A percentile compares a stretch with the other conserved stretches of the same genome.
Conservation (phyloP, 1,284 basidiomycete genomes). For the Nidula niveotomentosa region DNA sequence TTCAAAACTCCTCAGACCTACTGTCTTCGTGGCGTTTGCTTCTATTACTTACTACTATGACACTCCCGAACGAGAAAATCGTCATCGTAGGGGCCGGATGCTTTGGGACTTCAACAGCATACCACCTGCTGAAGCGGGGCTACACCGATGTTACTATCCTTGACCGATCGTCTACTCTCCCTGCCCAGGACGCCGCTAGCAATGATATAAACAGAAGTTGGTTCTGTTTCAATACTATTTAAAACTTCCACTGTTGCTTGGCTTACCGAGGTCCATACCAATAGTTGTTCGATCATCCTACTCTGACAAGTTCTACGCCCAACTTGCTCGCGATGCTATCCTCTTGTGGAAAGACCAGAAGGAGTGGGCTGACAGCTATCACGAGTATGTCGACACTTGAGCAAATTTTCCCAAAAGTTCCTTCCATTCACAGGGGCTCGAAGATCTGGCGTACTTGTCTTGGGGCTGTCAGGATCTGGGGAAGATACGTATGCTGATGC, state of each 20-base stretch:
- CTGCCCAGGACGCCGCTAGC: conserved; percentile 79
- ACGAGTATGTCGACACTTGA: conserved; percentile 60
- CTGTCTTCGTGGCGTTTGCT: too few relatives aligned
- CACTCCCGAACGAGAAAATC: conserved; percentile 29
- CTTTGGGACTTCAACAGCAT: conserved; percentile 76
- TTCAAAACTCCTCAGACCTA: too few relatives aligned
- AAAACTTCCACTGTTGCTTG: too few relatives aligned
- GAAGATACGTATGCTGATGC: conserved; percentile 41
- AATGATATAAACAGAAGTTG: conserved; percentile 84
- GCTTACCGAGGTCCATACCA: not conserved
- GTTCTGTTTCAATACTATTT: too few relatives aligned
- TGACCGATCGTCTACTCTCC: conserved; percentile 64
- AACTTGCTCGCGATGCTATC: conserved; percentile 74
- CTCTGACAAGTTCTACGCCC: conserved; percentile 65
- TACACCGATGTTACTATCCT: conserved; percentile 72
- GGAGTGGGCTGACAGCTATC: conserved; percentile 76
- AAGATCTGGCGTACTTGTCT: conserved; percentile 65
- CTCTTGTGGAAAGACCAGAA: conserved; percentile 62
- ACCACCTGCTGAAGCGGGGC: conserved; percentile 70
- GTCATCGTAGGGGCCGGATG: conserved; percentile 67
- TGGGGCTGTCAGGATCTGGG: conserved; percentile 28
- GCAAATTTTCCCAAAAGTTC: conserved; percentile 2
- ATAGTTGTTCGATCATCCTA: conserved; percentile 76
- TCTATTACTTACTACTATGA: too few relatives aligned
- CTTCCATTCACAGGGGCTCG: not conserved